Conservation (phyloP, 2,329 filamentous ascomycete genomes). For the Neospermospora avenae region DNA sequence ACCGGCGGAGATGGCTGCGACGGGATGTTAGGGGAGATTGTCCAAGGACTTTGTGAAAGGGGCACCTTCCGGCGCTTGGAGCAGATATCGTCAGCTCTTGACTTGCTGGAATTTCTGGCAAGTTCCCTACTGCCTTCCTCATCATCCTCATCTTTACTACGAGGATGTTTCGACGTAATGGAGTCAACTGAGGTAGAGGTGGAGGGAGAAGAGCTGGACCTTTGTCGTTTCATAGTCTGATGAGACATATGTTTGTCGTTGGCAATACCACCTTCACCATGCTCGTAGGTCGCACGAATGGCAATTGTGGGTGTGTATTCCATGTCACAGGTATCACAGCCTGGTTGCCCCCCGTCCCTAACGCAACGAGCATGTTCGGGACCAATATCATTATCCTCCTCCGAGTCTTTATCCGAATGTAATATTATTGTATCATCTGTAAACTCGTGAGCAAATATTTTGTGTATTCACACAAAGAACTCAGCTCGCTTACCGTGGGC, state of each 20-base stretch:
- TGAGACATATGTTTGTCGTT: background rate
- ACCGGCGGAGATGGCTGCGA: background rate
- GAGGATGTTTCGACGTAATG: background rate
- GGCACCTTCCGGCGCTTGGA: background rate
- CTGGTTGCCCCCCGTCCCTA: background rate
- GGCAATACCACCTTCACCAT: background rate
- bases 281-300: background rate
- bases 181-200: background rate
- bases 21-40: background rate
- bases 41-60: background rate
- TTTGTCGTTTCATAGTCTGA: background rate
- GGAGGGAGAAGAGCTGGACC: background rate
- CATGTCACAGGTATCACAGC: background rate
- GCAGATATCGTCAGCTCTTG: background rate
- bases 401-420: background rate
- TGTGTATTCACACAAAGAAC: background rate
- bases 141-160: background rate
- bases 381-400: background rate
- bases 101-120: background rate
- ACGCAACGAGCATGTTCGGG: background rate
- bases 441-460: conserved; percentile 1
- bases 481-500: background rate
- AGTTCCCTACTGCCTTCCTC: background rate
- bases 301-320: background rate
- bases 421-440: background rate